A percentile compares a stretch with the other conserved stretches of the same genome.
Conservation (phyloP, 225 moss, liverwort and hornwort species). For the Climacium dendroides region DNA sequence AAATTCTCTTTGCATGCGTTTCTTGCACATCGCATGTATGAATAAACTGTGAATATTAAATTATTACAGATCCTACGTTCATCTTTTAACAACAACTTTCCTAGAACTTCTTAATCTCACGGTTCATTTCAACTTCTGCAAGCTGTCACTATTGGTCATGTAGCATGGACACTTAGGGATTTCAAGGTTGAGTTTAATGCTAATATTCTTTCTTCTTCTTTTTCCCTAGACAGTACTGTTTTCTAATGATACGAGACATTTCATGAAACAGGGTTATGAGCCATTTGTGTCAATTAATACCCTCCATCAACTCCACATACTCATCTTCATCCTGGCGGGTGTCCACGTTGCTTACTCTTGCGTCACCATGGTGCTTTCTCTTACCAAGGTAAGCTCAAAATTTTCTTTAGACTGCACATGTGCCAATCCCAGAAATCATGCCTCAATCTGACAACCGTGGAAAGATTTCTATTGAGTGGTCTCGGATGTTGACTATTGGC, state of each 20-base stretch:
- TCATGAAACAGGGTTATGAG: slow-evolving; percentile 28
- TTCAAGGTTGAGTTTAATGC: not conserved
- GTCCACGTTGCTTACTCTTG: slow-evolving; percentile 73
- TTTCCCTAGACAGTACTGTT: not conserved
- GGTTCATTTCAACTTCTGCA: not conserved
- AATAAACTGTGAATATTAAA: not conserved
- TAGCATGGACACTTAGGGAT: no score
- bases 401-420: not conserved
- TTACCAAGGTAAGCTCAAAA: slow-evolving; percentile 34
- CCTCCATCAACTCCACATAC: slow-evolving; percentile 73
- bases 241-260: not conserved
- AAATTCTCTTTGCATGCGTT: not conserved
- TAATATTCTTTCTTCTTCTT: not conserved
- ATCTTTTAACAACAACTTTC: not conserved
- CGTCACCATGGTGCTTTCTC: slow-evolving; percentile 57
- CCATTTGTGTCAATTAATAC: slow-evolving; percentile 41
- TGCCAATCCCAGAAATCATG: not conserved
- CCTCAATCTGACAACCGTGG: not conserved
- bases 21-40: no score
- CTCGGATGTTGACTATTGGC: not conserved
- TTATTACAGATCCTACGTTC: not conserved
- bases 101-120: not conserved
- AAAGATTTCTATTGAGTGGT: not conserved
- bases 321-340: slow-evolving; percentile 70
- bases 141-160: not conserved